Conservation (phyloP, 192 early-diverging fungal genomes). For the Entomortierella lignicola region DNA sequence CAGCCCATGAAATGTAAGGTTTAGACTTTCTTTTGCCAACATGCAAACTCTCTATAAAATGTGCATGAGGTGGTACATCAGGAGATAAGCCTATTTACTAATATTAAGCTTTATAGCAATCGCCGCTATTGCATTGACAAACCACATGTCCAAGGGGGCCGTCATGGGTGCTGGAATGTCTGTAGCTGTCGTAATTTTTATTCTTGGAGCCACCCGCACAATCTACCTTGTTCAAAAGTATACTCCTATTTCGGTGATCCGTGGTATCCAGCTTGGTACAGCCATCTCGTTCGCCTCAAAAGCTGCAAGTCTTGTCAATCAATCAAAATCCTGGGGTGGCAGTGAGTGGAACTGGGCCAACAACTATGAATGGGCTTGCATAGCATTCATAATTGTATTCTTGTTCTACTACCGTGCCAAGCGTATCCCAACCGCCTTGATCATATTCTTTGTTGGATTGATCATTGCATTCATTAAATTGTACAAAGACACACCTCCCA, state of each 20-base stretch:
- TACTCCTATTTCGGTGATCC: slow-evolving; percentile 78
- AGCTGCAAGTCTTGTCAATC: slow-evolving; percentile 71
- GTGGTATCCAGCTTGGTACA: slow-evolving; percentile 83
- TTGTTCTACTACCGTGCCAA: slow-evolving; percentile 70
- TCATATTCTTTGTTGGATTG: slow-evolving; percentile 80
- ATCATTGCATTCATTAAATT: slow-evolving; percentile 73
- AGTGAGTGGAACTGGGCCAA: slow-evolving; percentile 73
- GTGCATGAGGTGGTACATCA: no score
- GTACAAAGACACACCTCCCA: slow-evolving; percentile 49
- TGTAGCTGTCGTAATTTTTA: slow-evolving; percentile 71
- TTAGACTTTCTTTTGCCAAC: neutral
- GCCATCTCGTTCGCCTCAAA: slow-evolving; percentile 77
- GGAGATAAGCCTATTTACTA: no score
- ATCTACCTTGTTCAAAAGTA: slow-evolving; percentile 73
- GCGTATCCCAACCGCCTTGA: slow-evolving; percentile 73
- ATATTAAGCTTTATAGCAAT: slow-evolving; percentile 64
- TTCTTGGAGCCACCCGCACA: slow-evolving; percentile 75
- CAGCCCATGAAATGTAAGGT: slow-evolving; percentile 91
- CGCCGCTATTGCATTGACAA: slow-evolving; percentile 82
- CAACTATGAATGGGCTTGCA: slow-evolving; percentile 77
- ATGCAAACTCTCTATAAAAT: neutral
- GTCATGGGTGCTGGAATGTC: slow-evolving; percentile 78
- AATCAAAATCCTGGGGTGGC: slow-evolving; percentile 68
- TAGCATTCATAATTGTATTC: slow-evolving; percentile 78
- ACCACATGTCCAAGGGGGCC: slow-evolving; percentile 72